Evolutionary conservation across 371 early-diverging fungal genomes (phyloP).

Genomic region (Mortierella sp.): DNA sequence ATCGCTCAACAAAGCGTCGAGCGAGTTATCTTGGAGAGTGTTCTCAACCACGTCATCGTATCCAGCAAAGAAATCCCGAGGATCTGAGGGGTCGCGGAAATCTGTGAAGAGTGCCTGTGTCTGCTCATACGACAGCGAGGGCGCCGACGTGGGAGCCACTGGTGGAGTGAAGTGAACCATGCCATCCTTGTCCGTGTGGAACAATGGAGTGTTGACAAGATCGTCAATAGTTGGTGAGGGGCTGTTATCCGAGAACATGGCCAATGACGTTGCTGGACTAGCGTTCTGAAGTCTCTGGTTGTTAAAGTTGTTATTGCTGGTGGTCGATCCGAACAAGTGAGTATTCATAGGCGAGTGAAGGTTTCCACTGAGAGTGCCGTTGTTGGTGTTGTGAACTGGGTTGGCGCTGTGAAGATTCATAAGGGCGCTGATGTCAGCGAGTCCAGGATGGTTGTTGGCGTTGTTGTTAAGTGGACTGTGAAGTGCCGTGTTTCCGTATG

Average conservation of each 20-base stretch:
- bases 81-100: slow-evolving; percentile 26
- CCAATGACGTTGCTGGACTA: slow-evolving; percentile 23
- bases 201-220: slow-evolving; percentile 33
- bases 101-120: slow-evolving; percentile 29
- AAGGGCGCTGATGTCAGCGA: slow-evolving; percentile 1
- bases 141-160: slow-evolving; percentile 18
- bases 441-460: slow-evolving; percentile 7
- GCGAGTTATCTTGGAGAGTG: slow-evolving; percentile 16
- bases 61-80: slow-evolving; percentile 19
- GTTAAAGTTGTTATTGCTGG: neutral
- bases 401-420: neutral
- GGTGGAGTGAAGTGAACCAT: slow-evolving; percentile 31
- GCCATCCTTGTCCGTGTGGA: slow-evolving; percentile 31
- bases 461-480: neutral
- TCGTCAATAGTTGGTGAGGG: slow-evolving; percentile 27
- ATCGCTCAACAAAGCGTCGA: slow-evolving; percentile 18
- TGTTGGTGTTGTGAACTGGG: neutral
- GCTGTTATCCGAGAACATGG: slow-evolving; percentile 27
- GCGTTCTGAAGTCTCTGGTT: slow-evolving; percentile 1
- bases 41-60: slow-evolving; percentile 20
- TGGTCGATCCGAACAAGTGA: slow-evolving; percentile 6
- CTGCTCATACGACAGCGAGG: slow-evolving; percentile 24
- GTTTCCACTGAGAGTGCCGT: neutral
- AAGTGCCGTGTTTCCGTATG: slow-evolving; percentile 8
- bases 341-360: slow-evolving; percentile 1